Base-by-base conservation (phyloP, 2,329 filamentous ascomycete genomes). In the Ophiostoma quercus region DNA sequence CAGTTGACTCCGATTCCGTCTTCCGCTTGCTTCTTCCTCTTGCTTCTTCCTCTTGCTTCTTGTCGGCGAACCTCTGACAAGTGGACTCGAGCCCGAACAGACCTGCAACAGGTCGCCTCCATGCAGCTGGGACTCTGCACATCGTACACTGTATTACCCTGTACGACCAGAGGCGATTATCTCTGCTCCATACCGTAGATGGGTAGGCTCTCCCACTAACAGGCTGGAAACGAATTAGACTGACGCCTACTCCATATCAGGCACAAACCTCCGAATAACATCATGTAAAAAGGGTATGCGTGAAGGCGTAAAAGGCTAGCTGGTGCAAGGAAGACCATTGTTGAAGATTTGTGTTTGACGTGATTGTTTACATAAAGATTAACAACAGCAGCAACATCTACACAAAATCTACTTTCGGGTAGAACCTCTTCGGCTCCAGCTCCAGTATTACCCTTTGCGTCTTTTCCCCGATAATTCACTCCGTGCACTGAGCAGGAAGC, bases 391-490 rank as follows among this genome's bases (percentile, higher is more conserved):
- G 9, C 5, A 29, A 57, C n/a, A 57, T 19, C 47, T 51, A 32
- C 29, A 62, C 29, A 62, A 22, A 63, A 63, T 65, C 62, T 39
- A 65, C n/a, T 39, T 65, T 41, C 62, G 62, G 62, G 34, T 41
- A 65, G 32, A 22, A 65, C 62, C 32, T 65, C 34, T 63, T 65
- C 62, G 34, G 62, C 62, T 65, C 62, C 62, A 34, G 57, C 25
- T 62, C 57, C 57, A 62, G 12, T 62, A 62, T 34, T 62, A 62
- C 57, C 25, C 57, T 16, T 34, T 34, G 12, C 57, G 57, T 62
- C 12, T 62, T 62, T 62, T 32, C 25, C 57, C 25, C 25, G 25
- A 62, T 7, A 3, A 62, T 12, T 22, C 14, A 62, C 57, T 16
- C 25, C 57, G 14, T 32, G 57, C n/a, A 32, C 57, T 62, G 57